Conservation (phyloP, 2,329 filamentous ascomycete genomes). For the Stemphylium lycopersici region DNA sequence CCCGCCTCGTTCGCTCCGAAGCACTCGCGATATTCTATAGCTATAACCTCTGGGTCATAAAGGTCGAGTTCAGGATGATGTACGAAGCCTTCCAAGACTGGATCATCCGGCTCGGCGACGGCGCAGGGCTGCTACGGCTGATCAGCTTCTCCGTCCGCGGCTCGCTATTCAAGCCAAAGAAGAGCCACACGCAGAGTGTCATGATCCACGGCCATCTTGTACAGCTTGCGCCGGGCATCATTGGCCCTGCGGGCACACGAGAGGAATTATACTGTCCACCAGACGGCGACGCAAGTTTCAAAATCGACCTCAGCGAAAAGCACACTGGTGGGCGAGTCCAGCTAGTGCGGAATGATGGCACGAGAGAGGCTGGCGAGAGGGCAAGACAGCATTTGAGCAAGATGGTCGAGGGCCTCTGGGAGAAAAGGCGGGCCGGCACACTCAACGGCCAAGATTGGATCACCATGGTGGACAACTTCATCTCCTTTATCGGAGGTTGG, state of each 20-base stretch:
- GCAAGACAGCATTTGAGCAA: conserved; percentile 29
- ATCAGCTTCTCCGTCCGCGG: conserved; percentile 44
- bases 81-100: conserved; percentile 49
- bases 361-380: conserved; percentile 35
- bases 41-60: conserved; percentile 50
- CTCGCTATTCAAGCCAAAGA: conserved; percentile 41
- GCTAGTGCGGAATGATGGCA: conserved; percentile 44
- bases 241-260: conserved; percentile 20
- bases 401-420: conserved; percentile 40
- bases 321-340: conserved; percentile 38
- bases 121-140: conserved; percentile 38
- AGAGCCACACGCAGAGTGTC: conserved; percentile 29
- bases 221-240: conserved; percentile 21
- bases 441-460: conserved; percentile 46
- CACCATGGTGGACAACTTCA: conserved; percentile 43
- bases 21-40: conserved; percentile 49
- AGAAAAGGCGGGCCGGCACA: conserved; percentile 37
- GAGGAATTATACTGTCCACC: conserved; percentile 35
- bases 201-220: conserved; percentile 29
- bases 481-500: conserved; percentile 42
- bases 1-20: conserved; percentile 44
- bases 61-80: conserved; percentile 49
- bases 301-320: conserved; percentile 48
- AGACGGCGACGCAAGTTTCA: conserved; percentile 48
- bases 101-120: conserved; percentile 45